A percentile compares a stretch with the other conserved stretches of the same genome.
phyloP scores from a whole-genome alignment of 2,329 filamentous ascomycete species.

The Microthyrium microscopicum region DNA sequence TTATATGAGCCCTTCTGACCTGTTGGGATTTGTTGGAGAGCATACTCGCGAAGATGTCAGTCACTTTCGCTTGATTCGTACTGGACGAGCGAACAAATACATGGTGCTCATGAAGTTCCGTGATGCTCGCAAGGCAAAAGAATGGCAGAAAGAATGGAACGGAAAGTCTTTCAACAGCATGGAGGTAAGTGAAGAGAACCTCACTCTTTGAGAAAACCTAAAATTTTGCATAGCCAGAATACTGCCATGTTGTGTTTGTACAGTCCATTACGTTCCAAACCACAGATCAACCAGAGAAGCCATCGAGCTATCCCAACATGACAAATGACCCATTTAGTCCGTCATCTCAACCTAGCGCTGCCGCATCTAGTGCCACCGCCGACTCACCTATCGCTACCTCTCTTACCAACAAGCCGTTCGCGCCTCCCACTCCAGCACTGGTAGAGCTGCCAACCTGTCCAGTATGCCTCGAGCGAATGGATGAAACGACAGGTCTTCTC shows the following conservation, averaged over 20 bases:
- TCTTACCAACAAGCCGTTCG: constrained; percentile 43
- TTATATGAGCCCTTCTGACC: constrained; percentile 80
- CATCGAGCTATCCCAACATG: constrained; percentile 41
- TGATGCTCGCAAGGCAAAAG: constrained; percentile 52
- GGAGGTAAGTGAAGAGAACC: constrained; percentile 41
- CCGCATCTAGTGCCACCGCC: constrained; percentile 17
- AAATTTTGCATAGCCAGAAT: constrained; percentile 50
- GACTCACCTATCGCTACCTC: constrained; percentile 24
- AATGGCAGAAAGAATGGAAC: constrained; percentile 78
- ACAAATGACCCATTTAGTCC: constrained; percentile 47
- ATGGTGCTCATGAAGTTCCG: constrained; percentile 93
- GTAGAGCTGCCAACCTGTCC: constrained; percentile 90
- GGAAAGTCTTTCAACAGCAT: constrained; percentile 85
- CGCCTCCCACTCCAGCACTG: constrained; percentile 64
- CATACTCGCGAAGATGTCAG: constrained; percentile 72
- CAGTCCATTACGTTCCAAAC: constrained; percentile 77
- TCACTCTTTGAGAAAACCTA: not conserved
- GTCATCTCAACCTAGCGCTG: constrained; percentile 8
- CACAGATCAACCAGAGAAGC: constrained; percentile 28
- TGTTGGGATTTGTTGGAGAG: constrained; percentile 82
- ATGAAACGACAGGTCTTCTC: constrained; percentile 85
- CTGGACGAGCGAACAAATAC: constrained; percentile 74
- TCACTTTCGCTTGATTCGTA: constrained; percentile 90
- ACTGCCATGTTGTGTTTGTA: constrained; percentile 88
- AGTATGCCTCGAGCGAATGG: constrained; percentile 94